phyloP scores from a whole-genome alignment of 371 early-diverging fungal species.

The Mucor lusitanicus region DNA sequence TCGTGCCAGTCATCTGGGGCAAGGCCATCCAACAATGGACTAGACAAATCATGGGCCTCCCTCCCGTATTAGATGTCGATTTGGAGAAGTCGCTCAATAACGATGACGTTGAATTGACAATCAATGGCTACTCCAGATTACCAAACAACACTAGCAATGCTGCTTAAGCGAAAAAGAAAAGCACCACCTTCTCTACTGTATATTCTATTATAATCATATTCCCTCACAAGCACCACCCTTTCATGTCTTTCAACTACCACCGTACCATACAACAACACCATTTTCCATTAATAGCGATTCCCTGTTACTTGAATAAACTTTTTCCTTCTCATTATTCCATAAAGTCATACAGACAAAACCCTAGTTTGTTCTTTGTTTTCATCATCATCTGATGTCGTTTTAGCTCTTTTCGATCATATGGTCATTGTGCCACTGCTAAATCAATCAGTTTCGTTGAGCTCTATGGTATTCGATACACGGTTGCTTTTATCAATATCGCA shows the following conservation, averaged over 20 bases:
- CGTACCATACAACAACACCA: neutral
- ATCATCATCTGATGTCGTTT: neutral
- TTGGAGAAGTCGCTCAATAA: slow-evolving; percentile 18
- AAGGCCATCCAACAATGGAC: slow-evolving; percentile 35
- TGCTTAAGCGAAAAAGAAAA: neutral
- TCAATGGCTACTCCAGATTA: slow-evolving; percentile 6
- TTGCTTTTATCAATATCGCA: neutral
- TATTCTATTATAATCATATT: neutral
- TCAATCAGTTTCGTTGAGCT: neutral
- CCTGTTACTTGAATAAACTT: neutral
- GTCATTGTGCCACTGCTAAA: neutral
- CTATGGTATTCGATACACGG: neutral
- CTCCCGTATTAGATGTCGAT: slow-evolving; percentile 21
- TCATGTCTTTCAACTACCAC: neutral
- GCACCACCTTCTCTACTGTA: neutral
- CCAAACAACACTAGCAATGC: neutral
- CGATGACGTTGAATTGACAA: slow-evolving; percentile 6
- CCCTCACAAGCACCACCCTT: neutral
- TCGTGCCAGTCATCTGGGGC: slow-evolving; percentile 52
- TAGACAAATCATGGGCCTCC: slow-evolving; percentile 17
- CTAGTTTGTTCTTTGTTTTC: neutral
- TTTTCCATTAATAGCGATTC: neutral
- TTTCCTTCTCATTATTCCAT: neutral
- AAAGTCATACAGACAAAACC: neutral
- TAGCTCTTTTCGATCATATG: neutral